Percentiles rank a stretch among this genome's conserved stretches.
Conservation (phyloP, 805 yeast species). For the Candida schatavii region DNA sequence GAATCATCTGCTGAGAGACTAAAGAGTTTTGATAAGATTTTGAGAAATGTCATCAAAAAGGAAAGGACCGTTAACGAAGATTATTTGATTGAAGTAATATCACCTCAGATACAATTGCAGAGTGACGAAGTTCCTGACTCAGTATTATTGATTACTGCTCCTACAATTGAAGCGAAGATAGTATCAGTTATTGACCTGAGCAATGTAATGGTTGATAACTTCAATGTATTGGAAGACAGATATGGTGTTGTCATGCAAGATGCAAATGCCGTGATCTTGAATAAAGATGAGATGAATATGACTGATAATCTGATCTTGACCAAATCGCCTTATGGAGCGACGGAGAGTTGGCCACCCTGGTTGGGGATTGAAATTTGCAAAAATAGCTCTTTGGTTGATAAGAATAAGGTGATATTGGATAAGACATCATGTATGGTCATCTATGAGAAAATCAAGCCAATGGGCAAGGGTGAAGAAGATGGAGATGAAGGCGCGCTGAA, state of each 20-base stretch:
- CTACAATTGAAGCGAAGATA: constrained; percentile 64
- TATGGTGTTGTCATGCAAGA: constrained; percentile 64
- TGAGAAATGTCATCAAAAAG: constrained; percentile 17
- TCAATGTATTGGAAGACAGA: constrained; percentile 54
- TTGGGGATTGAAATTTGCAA: constrained; percentile 65
- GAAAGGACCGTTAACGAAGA: constrained; percentile 35
- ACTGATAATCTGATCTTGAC: constrained; percentile 41
- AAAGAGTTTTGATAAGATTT: constrained; percentile 30
- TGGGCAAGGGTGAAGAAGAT: constrained; percentile 15
- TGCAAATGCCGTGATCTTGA: constrained; percentile 70
- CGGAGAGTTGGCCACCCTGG: constrained; percentile 85
- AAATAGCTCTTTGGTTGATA: constrained; percentile 38
- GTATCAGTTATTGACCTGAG: constrained; percentile 55
- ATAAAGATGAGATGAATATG: constrained; percentile 41
- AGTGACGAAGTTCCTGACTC: constrained; percentile 44
- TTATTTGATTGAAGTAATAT: constrained; percentile 34
- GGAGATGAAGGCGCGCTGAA: constrained; percentile 15
- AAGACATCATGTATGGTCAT: constrained; percentile 61
- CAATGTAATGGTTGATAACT: constrained; percentile 31
- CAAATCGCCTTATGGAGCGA: constrained; percentile 59
- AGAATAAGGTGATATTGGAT: constrained; percentile 54
- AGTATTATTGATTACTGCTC: constrained; percentile 70
- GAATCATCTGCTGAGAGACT: constrained; percentile 19
- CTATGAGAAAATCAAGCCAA: constrained; percentile 44
- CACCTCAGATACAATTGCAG: constrained; percentile 45